phyloP scores from a whole-genome alignment of 2,329 filamentous ascomycete species.

The Paecilomyces sp. region DNA sequence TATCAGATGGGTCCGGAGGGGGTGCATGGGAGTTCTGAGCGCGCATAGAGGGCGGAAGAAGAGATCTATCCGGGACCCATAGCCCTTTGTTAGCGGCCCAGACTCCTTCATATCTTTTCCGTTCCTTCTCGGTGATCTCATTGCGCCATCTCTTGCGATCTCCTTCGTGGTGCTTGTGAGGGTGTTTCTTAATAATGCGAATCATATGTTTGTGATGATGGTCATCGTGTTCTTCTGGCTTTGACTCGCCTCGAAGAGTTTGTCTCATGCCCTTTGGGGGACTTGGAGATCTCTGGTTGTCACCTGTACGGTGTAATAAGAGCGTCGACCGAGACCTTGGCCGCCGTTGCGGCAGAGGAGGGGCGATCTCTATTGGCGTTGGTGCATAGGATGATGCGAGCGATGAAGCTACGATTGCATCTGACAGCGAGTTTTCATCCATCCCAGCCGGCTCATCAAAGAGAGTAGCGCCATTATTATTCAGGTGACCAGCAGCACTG shows the following conservation, averaged over 20 bases:
- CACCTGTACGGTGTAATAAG: slow-evolving; percentile 23
- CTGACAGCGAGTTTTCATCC: slow-evolving; percentile 33
- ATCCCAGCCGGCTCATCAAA: slow-evolving; percentile 15
- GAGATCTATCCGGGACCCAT: slow-evolving; percentile 18
- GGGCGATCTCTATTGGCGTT: slow-evolving; percentile 29
- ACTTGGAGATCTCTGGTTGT: slow-evolving; percentile 24
- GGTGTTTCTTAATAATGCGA: slow-evolving; percentile 36
- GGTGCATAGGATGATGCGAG: slow-evolving; percentile 36
- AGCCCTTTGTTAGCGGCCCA: slow-evolving; percentile 44
- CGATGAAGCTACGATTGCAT: slow-evolving; percentile 42
- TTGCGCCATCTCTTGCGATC: slow-evolving; percentile 40
- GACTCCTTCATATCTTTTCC: slow-evolving; percentile 44
- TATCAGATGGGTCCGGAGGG: slow-evolving; percentile 23
- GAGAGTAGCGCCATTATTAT: neutral
- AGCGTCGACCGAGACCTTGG: slow-evolving; percentile 23
- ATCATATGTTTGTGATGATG: slow-evolving; percentile 19
- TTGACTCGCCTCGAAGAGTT: slow-evolving; percentile 34
- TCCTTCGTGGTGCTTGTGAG: slow-evolving; percentile 42
- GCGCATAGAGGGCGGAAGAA: slow-evolving; percentile 5
- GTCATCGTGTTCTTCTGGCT: slow-evolving; percentile 20
- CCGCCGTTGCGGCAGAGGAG: slow-evolving; percentile 32
- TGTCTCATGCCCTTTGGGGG: slow-evolving; percentile 32
- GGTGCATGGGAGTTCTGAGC: slow-evolving; percentile 7
- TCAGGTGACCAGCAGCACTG: neutral
- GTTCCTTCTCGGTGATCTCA: slow-evolving; percentile 37